Base-by-base conservation (phyloP, 129 eudicot genomes). In the Centrapalus pauciflorus region DNA sequence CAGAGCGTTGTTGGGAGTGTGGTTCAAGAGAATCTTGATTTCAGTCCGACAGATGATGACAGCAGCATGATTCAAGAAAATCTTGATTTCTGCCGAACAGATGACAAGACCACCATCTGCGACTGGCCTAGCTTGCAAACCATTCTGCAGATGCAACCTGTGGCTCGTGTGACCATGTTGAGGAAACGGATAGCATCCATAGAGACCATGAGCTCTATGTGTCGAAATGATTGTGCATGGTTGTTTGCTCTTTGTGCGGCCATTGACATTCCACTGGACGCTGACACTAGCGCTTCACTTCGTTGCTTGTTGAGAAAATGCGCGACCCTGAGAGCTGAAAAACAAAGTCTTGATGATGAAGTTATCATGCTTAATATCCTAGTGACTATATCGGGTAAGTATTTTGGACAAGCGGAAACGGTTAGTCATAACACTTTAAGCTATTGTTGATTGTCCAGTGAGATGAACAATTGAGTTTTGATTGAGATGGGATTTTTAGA, bases 221-320 rank as follows among this genome's bases (percentile, higher is more conserved):
- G 83, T 9, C 71, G 70, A 38, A 32, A 82, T 10, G 93, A 89
- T 21, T 80, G 90, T 74, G 81, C 71, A 20, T 94, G 99, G 97
- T 55, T 94, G 43, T 94, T 89, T 69, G 97, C 95, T 70, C 92
- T 89, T 5, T 94, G 97, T 74, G 95, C 85, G 4, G 84, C 85
- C 33, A 82, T 94, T 40, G 97, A 94, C 66, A 70, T 73, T 54
- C 97, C 99, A 3, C 61, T 94, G 41, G 81, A 84, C 66, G 93
- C 90, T 0, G 93, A 86, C 56, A 89, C 95, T 0, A 61, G 80
- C 60, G 99, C 99, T 49, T 76, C 93, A 10, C 84, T 94, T 4
- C 81, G 99, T 33, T 83, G 85, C 59, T 71, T 94, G 66, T 86
- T 94, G 38, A 60, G 99, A 24, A 89, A 79, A 75, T 94, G 99